Evolutionary conservation across 129 eudicot genomes (phyloP), one percentile per base, ranked within the genome.

Genomic region (Rutidosis leptorrhynchoides): DNA sequence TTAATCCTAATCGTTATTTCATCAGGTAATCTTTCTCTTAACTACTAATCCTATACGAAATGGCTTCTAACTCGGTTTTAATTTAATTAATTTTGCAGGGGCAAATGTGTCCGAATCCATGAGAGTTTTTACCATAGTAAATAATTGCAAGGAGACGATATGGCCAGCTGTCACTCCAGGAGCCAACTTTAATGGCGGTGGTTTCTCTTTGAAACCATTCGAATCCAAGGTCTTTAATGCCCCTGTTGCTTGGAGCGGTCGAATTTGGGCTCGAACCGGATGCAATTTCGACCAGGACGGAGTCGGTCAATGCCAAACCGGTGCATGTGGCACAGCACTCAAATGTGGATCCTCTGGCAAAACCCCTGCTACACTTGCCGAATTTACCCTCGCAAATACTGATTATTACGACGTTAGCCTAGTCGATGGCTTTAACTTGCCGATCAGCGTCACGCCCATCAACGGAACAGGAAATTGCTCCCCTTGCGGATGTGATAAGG

Each of bases 211-310:
- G 32, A 77, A 74, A 67, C 83, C 82, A 7, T 77, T 81, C 45
- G 80, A 87, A 54, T 58, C 87, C 58, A 65, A 74, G 70, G 54
- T 80, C 64, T 81, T 79, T 60, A 42, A 79, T 17, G 68, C 81
- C 42, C 85, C 88, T 12, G 12, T 69, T 6, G 84, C 83, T 14
- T 87, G 95, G 95, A 64, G 73, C 42, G 95, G 95, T 23, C 82
- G 90, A 8, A 82, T 87, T 49, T 87, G 90, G 95, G 95, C 82
- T n/a, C 57, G 95, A 65, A 87, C 95, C 12, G 86, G 88, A 15
- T 84, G 91, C 77, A 59, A 59, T 6, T 88, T 88, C 64, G 83
- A 84, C 82, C 62, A 68, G 21, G 57, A 65, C 42, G 86, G 78
- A 30, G 80, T 71, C 23, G 90, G 95, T 27, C 64, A 79, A 1